phyloP scores from a whole-genome alignment of 2,329 filamentous ascomycete genomes.

The Aspergillus aculeatus region DNA sequence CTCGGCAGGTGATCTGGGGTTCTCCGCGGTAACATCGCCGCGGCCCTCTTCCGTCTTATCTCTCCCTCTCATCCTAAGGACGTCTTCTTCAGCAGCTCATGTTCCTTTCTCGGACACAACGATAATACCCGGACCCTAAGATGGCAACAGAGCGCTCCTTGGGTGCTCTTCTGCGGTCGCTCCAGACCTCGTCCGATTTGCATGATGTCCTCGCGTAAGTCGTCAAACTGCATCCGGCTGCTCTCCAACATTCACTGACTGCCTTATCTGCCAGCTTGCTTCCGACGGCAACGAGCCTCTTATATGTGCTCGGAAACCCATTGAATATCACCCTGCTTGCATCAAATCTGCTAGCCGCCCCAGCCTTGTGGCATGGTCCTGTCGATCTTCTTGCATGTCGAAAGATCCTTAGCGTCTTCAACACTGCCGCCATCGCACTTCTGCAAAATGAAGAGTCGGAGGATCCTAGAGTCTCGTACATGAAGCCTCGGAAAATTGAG shows the following conservation, averaged over 20 bases:
- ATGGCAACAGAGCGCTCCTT: conserved; percentile 63
- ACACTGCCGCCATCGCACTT: conserved; percentile 57
- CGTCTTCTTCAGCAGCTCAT: conserved; percentile 7
- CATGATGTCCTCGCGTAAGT: conserved; percentile 63
- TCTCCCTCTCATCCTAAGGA: background rate
- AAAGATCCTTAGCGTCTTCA: conserved; percentile 61
- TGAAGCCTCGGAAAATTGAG: conserved; percentile 51
- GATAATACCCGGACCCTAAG: background rate
- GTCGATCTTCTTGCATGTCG: conserved; percentile 56
- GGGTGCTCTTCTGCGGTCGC: conserved; percentile 58
- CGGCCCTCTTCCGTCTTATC: background rate
- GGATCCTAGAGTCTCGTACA: conserved; percentile 35
- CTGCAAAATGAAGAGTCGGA: conserved; percentile 47
- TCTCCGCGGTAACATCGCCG: conserved; percentile 26
- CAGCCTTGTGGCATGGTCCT: conserved; percentile 58
- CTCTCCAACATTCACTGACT: conserved; percentile 15
- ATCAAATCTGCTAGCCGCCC: conserved; percentile 58
- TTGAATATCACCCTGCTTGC: conserved; percentile 61
- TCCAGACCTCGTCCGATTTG: conserved; percentile 58
- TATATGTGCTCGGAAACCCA: conserved; percentile 57
- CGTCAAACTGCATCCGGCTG: conserved; percentile 15
- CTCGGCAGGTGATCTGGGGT: conserved; percentile 35
- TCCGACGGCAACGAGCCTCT: conserved; percentile 49
- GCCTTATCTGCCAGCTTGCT: conserved; percentile 46
- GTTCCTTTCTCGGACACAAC: background rate